phyloP scores from a whole-genome alignment of 495 filamentous ascomycete genomes.

The Melanomma pulvis-pyrius region DNA sequence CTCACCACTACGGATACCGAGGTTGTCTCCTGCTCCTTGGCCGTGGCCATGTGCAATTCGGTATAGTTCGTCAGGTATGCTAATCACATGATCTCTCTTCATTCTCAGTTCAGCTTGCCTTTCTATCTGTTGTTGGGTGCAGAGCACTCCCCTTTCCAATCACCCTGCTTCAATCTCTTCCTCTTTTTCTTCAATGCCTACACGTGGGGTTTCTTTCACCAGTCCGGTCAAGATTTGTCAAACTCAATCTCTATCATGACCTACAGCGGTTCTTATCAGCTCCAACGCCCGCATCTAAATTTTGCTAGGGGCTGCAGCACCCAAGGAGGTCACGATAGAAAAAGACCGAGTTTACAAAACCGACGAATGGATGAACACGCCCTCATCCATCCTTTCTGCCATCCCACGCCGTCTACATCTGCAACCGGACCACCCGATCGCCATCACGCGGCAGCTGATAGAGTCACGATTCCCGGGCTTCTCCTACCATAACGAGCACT shows the following conservation, averaged over 20 bases:
- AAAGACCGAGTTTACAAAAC: conserved; percentile 64
- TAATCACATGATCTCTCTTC: conserved; percentile 20
- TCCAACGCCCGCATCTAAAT: conserved; percentile 17
- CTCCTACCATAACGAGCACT: conserved; percentile 73
- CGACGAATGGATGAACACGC: conserved; percentile 85
- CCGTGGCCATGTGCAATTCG: background rate
- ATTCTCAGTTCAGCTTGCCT: background rate
- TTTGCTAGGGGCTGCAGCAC: conserved; percentile 11
- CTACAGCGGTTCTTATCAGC: background rate
- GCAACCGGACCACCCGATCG: conserved; percentile 83
- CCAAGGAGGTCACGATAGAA: conserved; percentile 56
- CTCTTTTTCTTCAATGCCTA: background rate
- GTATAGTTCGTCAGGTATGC: conserved; percentile 24
- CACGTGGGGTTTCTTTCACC: background rate
- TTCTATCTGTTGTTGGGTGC: background rate
- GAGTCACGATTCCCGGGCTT: conserved; percentile 84
- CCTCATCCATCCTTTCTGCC: conserved; percentile 70
- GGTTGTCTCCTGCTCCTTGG: conserved; percentile 4
- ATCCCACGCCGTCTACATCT: conserved; percentile 78
- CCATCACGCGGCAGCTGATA: conserved; percentile 87
- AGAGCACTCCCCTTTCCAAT: background rate
- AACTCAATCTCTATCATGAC: background rate
- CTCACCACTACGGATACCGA: background rate
- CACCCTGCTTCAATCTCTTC: background rate
- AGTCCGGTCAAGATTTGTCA: background rate